Evolutionary conservation across 768 basidiomycete genomes (phyloP).

Genomic region (Lentinula sp.): DNA sequence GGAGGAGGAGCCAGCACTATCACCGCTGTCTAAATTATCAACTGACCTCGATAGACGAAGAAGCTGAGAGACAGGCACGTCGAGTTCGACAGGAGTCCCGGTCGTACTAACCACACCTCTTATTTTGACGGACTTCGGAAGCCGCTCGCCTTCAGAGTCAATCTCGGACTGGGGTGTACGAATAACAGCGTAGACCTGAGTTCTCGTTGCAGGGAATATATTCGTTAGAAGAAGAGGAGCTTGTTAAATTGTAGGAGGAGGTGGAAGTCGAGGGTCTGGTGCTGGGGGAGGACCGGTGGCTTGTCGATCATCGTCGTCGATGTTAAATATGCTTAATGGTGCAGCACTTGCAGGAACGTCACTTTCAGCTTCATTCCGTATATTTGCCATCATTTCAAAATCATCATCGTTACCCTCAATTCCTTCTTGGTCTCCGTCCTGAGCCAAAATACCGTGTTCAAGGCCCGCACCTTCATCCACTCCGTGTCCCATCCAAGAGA

Average conservation of each 20-base stretch:
- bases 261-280: background rate
- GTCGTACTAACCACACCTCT: background rate
- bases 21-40: background rate
- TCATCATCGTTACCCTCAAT: background rate
- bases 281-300: background rate
- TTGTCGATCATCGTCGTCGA: background rate
- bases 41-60: background rate
- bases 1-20: background rate
- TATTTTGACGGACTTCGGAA: background rate
- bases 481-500: background rate
- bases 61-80: background rate
- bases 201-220: constrained; percentile 3
- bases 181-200: constrained; percentile 3
- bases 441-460: too few species aligned
- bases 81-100: background rate
- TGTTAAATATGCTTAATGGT: background rate
- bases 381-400: background rate
- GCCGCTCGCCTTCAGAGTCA: background rate
- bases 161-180: too few species aligned
- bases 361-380: background rate
- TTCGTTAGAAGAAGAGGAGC: background rate
- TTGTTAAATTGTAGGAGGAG: constrained; percentile 4
- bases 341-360: background rate
- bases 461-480: background rate
- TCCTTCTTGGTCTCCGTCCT: background rate